A percentile compares a stretch with the other conserved stretches of the same genome.
These are phyloP conservation scores for Solanum sparsipilum DNA, from an alignment of 257 asterid species.

Conservation along the genomic window DNA sequence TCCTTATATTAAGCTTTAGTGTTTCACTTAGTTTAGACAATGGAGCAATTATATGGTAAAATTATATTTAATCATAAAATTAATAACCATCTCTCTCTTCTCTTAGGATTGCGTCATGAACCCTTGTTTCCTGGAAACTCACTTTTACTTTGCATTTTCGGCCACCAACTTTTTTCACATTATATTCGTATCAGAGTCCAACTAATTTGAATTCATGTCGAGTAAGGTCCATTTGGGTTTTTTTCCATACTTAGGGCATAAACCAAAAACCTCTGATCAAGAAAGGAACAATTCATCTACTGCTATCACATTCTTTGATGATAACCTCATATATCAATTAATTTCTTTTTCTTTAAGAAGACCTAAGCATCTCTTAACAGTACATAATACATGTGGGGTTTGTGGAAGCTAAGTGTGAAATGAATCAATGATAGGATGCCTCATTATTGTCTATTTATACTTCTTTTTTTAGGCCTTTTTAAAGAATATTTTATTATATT, in stretches of 20 bases:
- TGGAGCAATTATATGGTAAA: neutral
- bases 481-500: constrained; percentile 1
- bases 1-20: constrained; percentile 32
- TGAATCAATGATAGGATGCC: neutral
- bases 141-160: neutral
- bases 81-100: neutral
- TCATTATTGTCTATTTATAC: neutral
- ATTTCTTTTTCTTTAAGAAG: no score
- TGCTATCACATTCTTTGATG: neutral
- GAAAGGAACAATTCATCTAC: no score
- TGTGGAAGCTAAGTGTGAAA: neutral
- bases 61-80: neutral
- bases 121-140: neutral
- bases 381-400: neutral
- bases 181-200: no score
- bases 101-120: neutral
- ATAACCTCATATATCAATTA: neutral
- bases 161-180: neutral
- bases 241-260: no score
- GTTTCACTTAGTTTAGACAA: constrained; percentile 36
- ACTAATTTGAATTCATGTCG: neutral
- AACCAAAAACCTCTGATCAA: neutral
- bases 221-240: fast-evolving
- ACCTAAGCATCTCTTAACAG: neutral
- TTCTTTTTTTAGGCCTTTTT: neutral